Base-by-base conservation (phyloP, 1,284 basidiomycete genomes). In the Ustilago crameri region DNA sequence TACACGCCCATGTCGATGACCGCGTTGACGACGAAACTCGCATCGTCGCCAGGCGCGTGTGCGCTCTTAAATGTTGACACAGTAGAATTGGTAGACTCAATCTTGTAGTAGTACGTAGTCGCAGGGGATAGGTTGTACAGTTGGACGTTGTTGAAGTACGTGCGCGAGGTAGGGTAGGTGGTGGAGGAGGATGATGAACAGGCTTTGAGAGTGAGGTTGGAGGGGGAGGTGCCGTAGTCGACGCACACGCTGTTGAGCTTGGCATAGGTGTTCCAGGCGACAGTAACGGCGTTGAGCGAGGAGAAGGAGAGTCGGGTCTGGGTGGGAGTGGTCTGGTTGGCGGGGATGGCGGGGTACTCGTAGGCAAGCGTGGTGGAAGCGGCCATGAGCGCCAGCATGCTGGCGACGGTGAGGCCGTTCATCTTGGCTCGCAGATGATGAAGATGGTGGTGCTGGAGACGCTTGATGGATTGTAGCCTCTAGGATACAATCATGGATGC, bases 1-100 rank as follows among this genome's bases (percentile, higher is more conserved):
- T 80, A 83, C 61, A 83, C 82, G 8, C 83, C 83, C 82, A 84
- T 83, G 57, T 84, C 83, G 51, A 76, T 75, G 49, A 83, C 58
- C 14, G 83, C 72, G 17, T 79, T 75, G 46, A 80, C 69, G 26
- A 60, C 56, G 65, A 83, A 83, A 26, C 58, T 24, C n/a, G 54
- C 34, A 9, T 34, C 41, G 46, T 74, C 64, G 20, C 72, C 72
- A 5, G 56, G 49, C 14, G 18, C 34, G 22, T 22, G 49, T 10
- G 68, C 58, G 44, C 56, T 67, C 40, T 60, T 74, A 57, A 74
- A 74, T 14, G 62, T 58, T 17, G 37, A 12, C 12, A 41, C 47
- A 38, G 59, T 75, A 23, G 53, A 55, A 50, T 69, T 65, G 67
- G 57, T 66, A 17, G 51, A 55, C 42, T 64, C 63, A 26, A 75